Percentiles rank a stretch among this genome's conserved stretches.
Conservation (phyloP, 352 stramenopile genomes). For the Thalassiosira exigua region DNA sequence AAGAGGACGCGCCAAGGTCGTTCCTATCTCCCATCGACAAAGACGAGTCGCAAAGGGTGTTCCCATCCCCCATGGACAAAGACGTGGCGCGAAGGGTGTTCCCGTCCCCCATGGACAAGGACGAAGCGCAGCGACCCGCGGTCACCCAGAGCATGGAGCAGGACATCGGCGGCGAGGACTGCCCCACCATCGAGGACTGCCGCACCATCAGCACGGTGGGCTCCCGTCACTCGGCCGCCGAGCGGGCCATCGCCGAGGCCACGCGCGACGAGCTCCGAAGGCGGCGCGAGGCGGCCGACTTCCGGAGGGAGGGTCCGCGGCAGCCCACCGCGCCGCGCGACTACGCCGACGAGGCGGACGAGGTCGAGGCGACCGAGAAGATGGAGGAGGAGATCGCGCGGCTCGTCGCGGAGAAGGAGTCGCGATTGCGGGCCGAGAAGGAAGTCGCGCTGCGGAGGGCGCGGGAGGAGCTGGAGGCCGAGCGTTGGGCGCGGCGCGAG, state of each 20-base stretch:
- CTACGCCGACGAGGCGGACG: constrained; percentile 18
- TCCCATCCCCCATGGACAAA: neutral
- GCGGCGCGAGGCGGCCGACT: constrained; percentile 13
- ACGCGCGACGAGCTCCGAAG: constrained; percentile 22
- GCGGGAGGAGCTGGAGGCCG: constrained; percentile 45
- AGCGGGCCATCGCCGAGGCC: constrained; percentile 21
- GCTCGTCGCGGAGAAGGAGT: constrained; percentile 58
- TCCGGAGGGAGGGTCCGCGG: neutral
- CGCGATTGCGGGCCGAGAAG: constrained; percentile 46
- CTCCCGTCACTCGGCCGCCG: constrained; percentile 17
- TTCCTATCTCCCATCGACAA: neutral
- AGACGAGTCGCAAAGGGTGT: neutral
- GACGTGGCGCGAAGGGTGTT: neutral
- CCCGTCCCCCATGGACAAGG: neutral
- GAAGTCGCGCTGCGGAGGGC: constrained; percentile 55
- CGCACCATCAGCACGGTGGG: constrained; percentile 19
- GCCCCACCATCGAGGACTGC: constrained; percentile 6
- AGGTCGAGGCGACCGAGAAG: neutral
- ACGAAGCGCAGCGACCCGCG: neutral
- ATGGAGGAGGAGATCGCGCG: constrained; percentile 53
- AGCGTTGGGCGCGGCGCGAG: constrained; percentile 38
- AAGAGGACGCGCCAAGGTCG: neutral
- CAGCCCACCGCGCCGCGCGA: neutral
- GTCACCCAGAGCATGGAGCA: no score
- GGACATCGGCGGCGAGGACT: neutral